Evolutionary conservation across 1,284 basidiomycete species (phyloP).

Genomic region (Leccinum fuscescens): DNA sequence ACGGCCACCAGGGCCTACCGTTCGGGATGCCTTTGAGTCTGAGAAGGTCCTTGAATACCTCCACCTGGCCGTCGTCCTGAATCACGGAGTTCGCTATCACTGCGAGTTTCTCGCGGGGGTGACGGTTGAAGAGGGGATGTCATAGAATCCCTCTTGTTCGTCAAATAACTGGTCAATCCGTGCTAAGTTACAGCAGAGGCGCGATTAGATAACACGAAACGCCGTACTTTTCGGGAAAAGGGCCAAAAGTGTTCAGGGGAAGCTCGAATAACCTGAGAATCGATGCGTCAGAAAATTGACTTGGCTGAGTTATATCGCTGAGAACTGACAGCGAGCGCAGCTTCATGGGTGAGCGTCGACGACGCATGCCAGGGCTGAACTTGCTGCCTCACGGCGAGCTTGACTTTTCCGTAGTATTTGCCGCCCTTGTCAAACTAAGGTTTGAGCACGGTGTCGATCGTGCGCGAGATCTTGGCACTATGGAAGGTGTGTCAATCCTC

Average conservation of each 20-base stretch:
- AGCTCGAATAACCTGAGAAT: slow-evolving; percentile 53
- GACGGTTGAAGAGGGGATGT: slow-evolving; percentile 69
- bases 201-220: neutral
- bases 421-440: slow-evolving; percentile 61
- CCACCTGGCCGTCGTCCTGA: slow-evolving; percentile 41
- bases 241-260: slow-evolving; percentile 79
- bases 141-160: slow-evolving; percentile 27
- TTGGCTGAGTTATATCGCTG: neutral
- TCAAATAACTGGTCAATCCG: too few species aligned
- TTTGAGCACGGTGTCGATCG: slow-evolving; percentile 60
- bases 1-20: slow-evolving; percentile 62
- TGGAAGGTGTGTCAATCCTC: neutral
- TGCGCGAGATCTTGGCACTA: slow-evolving; percentile 60
- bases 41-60: slow-evolving; percentile 51
- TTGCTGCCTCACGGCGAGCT: slow-evolving; percentile 77
- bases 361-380: slow-evolving; percentile 83
- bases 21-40: slow-evolving; percentile 65
- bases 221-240: slow-evolving; percentile 64
- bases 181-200: neutral
- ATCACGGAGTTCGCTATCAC: slow-evolving; percentile 53
- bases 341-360: slow-evolving; percentile 79
- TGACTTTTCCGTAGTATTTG: slow-evolving; percentile 75
- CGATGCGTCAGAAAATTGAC: neutral
- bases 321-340: slow-evolving; percentile 68
- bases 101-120: slow-evolving; percentile 77